Evolutionary conservation across 1,139 yeast genomes (phyloP), one percentile per base, ranked within the genome.

Genomic region (Casaregolazyma suthepensis): DNA sequence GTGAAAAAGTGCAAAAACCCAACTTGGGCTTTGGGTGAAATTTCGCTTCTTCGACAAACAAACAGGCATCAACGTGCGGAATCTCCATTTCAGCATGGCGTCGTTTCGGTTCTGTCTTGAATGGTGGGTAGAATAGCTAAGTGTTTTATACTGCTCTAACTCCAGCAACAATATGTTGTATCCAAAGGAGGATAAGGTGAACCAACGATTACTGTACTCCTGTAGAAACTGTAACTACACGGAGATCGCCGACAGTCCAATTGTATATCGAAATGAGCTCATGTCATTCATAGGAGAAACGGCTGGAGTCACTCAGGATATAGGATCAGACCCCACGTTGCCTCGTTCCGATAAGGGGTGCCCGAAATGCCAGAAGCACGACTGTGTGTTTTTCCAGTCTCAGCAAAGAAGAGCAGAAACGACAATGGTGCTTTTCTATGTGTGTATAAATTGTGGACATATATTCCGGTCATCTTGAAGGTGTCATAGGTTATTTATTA

Each of bases 301-400:
- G 1, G 99, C 99, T 1, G 99, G 99, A 63, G 96, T 90, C 54
- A 96, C 94, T 45, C 95, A 89, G 66, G 99, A 94, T 69, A 87
- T 94, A 61, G 98, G 97, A 0, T 79, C 84, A 43, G 99, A 93
- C 70, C 99, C 99, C 13, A 93, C 99, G 3, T 81, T 64, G 67
- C 98, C 99, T 52, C 78, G 97, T 63, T 85, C 96, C 2, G 93
- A 91, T 69, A 87, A 87, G 67, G 94, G 87, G 64, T 93, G 99
- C 70, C 96, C 97, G 1, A 77, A 79, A 54, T 93, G 99, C 70
- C 85, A 82, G 61, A 85, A 87, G 58, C 83, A 83, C 60, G 96
- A 91, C 63, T 88, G 96, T 69, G 99, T 94, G 53, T 93, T 93
- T 68, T 93, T 94, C 78, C 99, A 93, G 71, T 84, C 94, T 43